These are phyloP conservation scores for Lactarius sanguifluus DNA, from an alignment of 768 basidiomycete species.

Conservation along the genomic window DNA sequence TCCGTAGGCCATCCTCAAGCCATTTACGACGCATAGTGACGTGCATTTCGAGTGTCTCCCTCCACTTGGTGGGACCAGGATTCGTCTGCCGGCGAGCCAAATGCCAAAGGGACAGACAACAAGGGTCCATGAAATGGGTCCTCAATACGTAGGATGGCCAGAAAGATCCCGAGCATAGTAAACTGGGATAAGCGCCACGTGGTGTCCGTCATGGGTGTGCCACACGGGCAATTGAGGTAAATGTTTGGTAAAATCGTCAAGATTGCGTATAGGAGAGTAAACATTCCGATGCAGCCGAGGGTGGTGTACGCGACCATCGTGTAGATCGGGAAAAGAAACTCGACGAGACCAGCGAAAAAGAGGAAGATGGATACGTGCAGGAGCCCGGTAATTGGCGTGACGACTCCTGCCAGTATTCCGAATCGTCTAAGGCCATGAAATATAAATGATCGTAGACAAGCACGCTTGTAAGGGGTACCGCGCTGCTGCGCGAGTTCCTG, in stretches of 20 bases:
- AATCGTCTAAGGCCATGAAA: background rate
- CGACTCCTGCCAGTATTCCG: background rate
- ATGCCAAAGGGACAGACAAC: background rate
- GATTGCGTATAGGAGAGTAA: background rate
- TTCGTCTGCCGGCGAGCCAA: no score
- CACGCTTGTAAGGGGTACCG: background rate
- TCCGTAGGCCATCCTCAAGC: background rate
- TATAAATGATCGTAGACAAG: background rate
- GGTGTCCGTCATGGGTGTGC: background rate
- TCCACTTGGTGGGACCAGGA: background rate
- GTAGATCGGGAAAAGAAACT: constrained; percentile 20
- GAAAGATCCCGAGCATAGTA: no score
- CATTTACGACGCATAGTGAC: background rate
- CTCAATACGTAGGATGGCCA: no score
- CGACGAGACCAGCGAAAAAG: constrained; percentile 18
- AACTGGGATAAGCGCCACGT: constrained; percentile 3
- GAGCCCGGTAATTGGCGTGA: background rate
- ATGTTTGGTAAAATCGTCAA: background rate
- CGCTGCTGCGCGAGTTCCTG: background rate
- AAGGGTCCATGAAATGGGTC: no score
- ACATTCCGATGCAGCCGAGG: constrained; percentile 3
- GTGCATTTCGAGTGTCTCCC: background rate
- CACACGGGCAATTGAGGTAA: background rate
- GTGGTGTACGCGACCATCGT: constrained; percentile 13
- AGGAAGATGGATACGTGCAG: constrained; percentile 17